phyloP scores from a whole-genome alignment of 805 yeast species.

The Lipomyces starkeyi region DNA sequence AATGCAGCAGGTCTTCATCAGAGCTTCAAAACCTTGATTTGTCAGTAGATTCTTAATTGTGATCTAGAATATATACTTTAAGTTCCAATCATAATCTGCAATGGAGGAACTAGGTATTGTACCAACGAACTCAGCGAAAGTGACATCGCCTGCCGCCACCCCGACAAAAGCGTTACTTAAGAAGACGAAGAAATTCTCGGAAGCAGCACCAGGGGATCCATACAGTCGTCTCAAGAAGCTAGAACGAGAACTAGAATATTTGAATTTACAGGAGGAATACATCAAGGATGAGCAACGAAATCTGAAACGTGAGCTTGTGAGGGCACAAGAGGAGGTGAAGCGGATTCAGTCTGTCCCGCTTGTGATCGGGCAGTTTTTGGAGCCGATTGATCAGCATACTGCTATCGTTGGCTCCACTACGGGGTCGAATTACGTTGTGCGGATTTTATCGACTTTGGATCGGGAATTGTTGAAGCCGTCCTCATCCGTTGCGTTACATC shows the following conservation, averaged over 20 bases:
- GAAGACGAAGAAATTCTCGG: conserved; percentile 11
- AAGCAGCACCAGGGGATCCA: conserved; percentile 57
- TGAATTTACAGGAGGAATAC: conserved; percentile 90
- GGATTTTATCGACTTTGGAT: conserved; percentile 92
- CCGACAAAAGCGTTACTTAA: conserved; percentile 44
- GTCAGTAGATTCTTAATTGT: neutral
- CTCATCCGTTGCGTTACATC: conserved; percentile 94
- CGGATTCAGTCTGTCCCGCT: conserved; percentile 96
- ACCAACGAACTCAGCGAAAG: conserved; percentile 25
- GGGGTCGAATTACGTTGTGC: conserved; percentile 95
- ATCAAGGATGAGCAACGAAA: conserved; percentile 98
- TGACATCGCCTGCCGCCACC: conserved; percentile 21
- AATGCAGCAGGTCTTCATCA: neutral
- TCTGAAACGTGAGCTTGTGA: conserved; percentile 86
- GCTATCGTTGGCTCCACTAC: conserved; percentile 98
- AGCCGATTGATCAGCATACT: conserved; percentile 94
- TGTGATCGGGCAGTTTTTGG: conserved; percentile 97
- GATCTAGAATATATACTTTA: neutral
- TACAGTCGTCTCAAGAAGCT: conserved; percentile 84
- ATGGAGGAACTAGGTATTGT: conserved; percentile 71
- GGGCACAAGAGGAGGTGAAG: conserved; percentile 98
- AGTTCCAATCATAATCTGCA: neutral
- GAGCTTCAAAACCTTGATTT: neutral
- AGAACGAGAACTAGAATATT: conserved; percentile 86
- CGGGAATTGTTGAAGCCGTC: conserved; percentile 93